Conservation (phyloP, 345 rosid genomes). For the Cochlearia excelsa region DNA sequence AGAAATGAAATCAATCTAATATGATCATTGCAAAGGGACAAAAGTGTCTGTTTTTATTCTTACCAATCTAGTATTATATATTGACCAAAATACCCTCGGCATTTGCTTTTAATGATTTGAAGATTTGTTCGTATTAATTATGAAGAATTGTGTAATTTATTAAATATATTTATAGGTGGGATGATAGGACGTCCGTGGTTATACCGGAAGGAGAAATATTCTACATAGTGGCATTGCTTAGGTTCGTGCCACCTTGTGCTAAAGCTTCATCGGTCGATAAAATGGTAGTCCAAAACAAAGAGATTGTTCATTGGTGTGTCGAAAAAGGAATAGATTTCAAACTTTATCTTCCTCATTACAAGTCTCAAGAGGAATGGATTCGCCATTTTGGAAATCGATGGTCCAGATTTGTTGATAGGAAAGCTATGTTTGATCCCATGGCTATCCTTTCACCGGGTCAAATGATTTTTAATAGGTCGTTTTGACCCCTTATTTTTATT, state of each 20-base stretch:
- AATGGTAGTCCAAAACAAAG: constrained; percentile 59
- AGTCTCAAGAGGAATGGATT: constrained; percentile 70
- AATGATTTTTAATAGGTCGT: constrained; percentile 59
- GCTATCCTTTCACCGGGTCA: constrained; percentile 92
- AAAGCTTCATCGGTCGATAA: constrained; percentile 42
- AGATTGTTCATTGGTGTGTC: constrained; percentile 56
- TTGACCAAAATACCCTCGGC: no score
- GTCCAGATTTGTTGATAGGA: constrained; percentile 64
- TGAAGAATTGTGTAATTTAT: no score
- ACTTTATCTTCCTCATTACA: constrained; percentile 81
- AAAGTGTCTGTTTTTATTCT: background rate
- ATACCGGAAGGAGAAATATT: constrained; percentile 77
- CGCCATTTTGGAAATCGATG: constrained; percentile 78
- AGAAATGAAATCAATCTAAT: constrained; percentile 23
- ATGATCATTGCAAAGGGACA: constrained; percentile 16
- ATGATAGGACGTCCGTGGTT: constrained; percentile 56
- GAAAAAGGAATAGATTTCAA: constrained; percentile 65
- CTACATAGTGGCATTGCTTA: constrained; percentile 82
- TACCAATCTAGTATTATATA: no score
- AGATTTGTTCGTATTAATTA: no score
- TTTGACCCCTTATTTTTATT: constrained; percentile 14
- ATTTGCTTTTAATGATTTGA: no score
- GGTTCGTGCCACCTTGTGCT: constrained; percentile 47
- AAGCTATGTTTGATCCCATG: constrained; percentile 71
- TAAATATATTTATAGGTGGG: constrained; percentile 54